Percentiles rank a stretch among this genome's conserved stretches.
Evolutionary conservation across 1,284 basidiomycete species (phyloP).

Genomic region (Sporisorium iseilematis-ciliati): DNA sequence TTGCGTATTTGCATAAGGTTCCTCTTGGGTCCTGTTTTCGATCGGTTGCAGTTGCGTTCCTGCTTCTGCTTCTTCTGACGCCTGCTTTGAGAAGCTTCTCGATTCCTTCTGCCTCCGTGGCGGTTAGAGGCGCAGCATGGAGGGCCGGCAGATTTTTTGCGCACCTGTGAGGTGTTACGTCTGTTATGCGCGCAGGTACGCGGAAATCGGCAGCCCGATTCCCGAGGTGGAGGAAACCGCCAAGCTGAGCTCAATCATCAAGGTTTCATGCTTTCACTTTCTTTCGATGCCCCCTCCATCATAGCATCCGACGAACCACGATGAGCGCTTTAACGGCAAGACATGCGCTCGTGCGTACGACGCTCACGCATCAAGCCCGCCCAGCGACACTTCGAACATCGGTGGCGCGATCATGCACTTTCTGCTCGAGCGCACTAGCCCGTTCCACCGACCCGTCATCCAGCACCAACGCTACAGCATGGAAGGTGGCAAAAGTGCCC

Average conservation of each 20-base stretch:
- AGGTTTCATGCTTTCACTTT: background rate
- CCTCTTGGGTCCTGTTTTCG: no score
- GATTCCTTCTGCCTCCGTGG: no score
- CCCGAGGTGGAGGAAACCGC: background rate
- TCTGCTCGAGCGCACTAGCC: conserved; percentile 5
- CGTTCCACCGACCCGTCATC: conserved; percentile 2
- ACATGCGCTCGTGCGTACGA: background rate
- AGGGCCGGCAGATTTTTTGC: no score
- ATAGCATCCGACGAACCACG: background rate
- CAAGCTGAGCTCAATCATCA: conserved; percentile 3
- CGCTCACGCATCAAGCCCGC: background rate
- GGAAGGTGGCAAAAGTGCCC: conserved; percentile 40
- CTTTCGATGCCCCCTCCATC: background rate
- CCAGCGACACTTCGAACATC: background rate
- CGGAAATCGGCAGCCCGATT: background rate
- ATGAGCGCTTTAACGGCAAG: background rate
- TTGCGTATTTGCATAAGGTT: no score
- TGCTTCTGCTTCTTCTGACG: no score
- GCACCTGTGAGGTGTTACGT: no score
- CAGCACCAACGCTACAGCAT: background rate
- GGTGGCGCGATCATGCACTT: conserved; percentile 9
- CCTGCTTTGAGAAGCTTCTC: no score
- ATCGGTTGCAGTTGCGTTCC: no score
- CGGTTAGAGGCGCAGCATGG: no score
- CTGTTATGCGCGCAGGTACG: background rate